Conservation (phyloP, 2,329 filamentous ascomycete genomes). For the Rhinocladiella mackenziei region DNA sequence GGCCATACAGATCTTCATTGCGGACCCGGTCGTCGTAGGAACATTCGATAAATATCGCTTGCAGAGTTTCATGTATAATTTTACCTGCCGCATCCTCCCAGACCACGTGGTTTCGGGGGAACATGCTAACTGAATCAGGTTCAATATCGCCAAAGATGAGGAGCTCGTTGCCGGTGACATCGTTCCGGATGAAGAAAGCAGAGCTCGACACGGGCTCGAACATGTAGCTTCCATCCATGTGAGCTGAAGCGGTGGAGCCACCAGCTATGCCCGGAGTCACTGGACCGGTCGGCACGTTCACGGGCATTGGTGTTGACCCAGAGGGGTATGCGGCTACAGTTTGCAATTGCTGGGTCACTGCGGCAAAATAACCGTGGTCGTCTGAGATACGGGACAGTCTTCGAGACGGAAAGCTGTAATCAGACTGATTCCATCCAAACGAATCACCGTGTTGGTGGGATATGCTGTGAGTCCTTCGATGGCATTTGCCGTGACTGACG, state of each 20-base stretch:
- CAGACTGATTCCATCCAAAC: slow-evolving; percentile 41
- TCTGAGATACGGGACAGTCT: slow-evolving; percentile 30
- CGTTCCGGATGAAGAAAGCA: slow-evolving; percentile 85
- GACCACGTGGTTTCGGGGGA: slow-evolving; percentile 73
- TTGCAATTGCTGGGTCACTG: slow-evolving; percentile 24
- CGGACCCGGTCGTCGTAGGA: slow-evolving; percentile 80
- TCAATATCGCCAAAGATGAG: slow-evolving; percentile 96
- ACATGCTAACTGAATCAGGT: slow-evolving; percentile 77
- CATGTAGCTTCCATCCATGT: slow-evolving; percentile 36
- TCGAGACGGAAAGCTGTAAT: slow-evolving; percentile 45
- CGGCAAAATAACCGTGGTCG: slow-evolving; percentile 28
- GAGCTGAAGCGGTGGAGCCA: slow-evolving; percentile 29
- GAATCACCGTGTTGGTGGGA: slow-evolving; percentile 58
- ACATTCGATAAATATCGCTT: slow-evolving; percentile 90
- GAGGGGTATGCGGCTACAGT: slow-evolving; percentile 10
- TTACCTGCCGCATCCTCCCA: slow-evolving; percentile 90
- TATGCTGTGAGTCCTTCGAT: slow-evolving; percentile 57
- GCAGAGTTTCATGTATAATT: slow-evolving; percentile 66
- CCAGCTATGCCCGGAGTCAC: slow-evolving; percentile 20
- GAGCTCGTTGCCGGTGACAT: slow-evolving; percentile 67
- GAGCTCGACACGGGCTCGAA: slow-evolving; percentile 64
- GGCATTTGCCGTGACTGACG: slow-evolving; percentile 86
- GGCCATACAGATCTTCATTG: slow-evolving; percentile 77
- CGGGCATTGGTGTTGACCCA: slow-evolving; percentile 5
- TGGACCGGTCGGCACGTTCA: slow-evolving; percentile 16